Conservation (phyloP, 257 asterid genomes). For the Solanum etuberosum region DNA sequence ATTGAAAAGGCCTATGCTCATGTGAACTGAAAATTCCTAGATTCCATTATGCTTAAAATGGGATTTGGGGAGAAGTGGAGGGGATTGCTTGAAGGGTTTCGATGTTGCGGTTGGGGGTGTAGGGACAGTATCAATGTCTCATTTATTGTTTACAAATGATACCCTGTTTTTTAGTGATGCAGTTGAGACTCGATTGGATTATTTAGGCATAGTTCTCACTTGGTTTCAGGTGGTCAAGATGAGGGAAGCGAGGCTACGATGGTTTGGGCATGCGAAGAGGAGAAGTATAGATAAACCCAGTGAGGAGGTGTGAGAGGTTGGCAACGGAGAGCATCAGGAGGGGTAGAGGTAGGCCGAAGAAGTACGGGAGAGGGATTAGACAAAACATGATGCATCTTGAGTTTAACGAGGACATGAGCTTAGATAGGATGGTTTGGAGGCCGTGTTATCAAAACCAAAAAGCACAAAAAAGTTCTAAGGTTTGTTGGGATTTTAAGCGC, state of each 20-base stretch:
- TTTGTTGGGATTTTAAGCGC: not conserved
- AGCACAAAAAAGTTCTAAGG: not conserved
- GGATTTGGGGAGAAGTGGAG: not conserved
- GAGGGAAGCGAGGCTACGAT: not conserved
- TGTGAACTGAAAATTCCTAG: not conserved
- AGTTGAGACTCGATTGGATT: not conserved
- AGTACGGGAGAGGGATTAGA: too few species aligned
- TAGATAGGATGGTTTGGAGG: too few species aligned
- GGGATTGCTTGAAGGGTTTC: not conserved
- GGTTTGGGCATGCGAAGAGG: not conserved
- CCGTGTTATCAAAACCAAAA: not conserved
- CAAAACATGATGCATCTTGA: too few species aligned
- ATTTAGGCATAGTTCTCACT: not conserved
- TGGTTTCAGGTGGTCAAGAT: not conserved
- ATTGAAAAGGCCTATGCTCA: not conserved
- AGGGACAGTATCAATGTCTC: not conserved
- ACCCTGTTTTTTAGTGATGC: not conserved
- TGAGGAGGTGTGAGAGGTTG: not conserved
- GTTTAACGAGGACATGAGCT: too few species aligned
- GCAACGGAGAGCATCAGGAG: not conserved
- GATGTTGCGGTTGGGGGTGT: not conserved
- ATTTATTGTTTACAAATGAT: not conserved
- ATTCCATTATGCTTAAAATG: not conserved
- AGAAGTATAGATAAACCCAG: not conserved
- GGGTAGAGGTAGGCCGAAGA: too few species aligned